Base-by-base conservation (phyloP, 1,284 basidiomycete genomes). In the Boletus sp. region DNA sequence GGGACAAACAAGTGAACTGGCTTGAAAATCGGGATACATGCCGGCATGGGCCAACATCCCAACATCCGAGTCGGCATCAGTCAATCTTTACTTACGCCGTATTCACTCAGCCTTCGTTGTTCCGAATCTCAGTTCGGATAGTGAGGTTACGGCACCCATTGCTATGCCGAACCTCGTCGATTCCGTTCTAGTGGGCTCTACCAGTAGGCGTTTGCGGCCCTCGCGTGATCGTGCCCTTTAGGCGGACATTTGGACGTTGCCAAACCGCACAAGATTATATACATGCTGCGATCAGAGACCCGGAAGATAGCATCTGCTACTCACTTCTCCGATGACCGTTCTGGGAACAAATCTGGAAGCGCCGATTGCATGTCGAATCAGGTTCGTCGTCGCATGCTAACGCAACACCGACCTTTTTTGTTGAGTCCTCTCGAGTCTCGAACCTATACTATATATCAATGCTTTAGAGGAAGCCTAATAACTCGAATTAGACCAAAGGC, bases 111-210 rank as follows among this genome's bases (percentile, higher is more conserved):
- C n/a, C n/a, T n/a, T n/a, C n/a, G n/a, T n/a, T n/a, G n/a, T n/a
- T n/a, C n/a, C n/a, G n/a, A n/a, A n/a, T n/a, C n/a, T n/a, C n/a
- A n/a, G n/a, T n/a, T n/a, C n/a, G n/a, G n/a, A n/a, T n/a, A n/a
- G n/a, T n/a, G n/a, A n/a, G n/a, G n/a, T n/a, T n/a, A n/a, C n/a
- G 42, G 86, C 84, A 1, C 71, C 92, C 48, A 71, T 96, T 44
- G 92, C 90, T 0, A 74, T 96, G 11, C 94, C 94, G 0, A 94
- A 95, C 69, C 78, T 96, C 9, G 80, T 94, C 20, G 92, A 97
- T 63, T 95, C 94, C 7, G 86, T 91, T 39, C 78, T 89, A 55
- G 93, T 93, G 70, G 59, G 84, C 71, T 15, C 51, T 27, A 16
- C 51, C 20, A 29, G 15, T 13, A 61, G 20, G 29, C 48, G 8